Evolutionary conservation across 345 rosid species (phyloP).

Genomic region (Sonneratia caseolaris): DNA sequence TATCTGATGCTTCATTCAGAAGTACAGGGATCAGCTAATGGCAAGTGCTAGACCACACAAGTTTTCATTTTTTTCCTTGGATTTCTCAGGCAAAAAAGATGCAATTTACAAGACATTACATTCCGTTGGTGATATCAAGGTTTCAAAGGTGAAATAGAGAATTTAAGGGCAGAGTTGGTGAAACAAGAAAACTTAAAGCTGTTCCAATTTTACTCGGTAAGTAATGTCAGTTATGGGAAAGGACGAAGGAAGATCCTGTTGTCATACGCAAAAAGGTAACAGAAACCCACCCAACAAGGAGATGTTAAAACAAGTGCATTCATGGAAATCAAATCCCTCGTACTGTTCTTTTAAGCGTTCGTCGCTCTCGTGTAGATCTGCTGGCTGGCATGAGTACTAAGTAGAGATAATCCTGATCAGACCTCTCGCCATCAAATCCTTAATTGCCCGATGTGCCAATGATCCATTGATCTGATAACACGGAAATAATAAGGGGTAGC

Average conservation of each 20-base stretch:
- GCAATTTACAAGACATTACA: not conserved
- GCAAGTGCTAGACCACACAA: too few relatives aligned
- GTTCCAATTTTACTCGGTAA: not conserved
- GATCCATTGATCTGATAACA: conserved; percentile 40
- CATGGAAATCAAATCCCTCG: not conserved
- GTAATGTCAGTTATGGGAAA: not conserved
- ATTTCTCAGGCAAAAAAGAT: not conserved
- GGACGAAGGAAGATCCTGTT: not conserved
- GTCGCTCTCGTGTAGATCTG: conserved; percentile 72
- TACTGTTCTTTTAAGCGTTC: conserved; percentile 26
- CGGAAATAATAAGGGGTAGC: not conserved
- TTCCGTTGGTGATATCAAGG: too few relatives aligned
- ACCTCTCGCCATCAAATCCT: conserved; percentile 67
- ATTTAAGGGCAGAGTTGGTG: not conserved
- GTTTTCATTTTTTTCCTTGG: not conserved
- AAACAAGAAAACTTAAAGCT: not conserved
- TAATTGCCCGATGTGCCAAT: conserved; percentile 54
- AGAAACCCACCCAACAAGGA: not conserved
- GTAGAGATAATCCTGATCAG: conserved; percentile 54
- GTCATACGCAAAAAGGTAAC: not conserved
- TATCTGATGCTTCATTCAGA: not conserved
- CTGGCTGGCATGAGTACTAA: conserved; percentile 42
- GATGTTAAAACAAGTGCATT: not conserved
- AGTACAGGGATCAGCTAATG: not conserved
- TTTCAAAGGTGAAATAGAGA: too few relatives aligned